These are phyloP conservation scores for Coniochaeta prunicola DNA, from an alignment of 2,329 filamentous ascomycete species.

Conservation along the genomic window DNA sequence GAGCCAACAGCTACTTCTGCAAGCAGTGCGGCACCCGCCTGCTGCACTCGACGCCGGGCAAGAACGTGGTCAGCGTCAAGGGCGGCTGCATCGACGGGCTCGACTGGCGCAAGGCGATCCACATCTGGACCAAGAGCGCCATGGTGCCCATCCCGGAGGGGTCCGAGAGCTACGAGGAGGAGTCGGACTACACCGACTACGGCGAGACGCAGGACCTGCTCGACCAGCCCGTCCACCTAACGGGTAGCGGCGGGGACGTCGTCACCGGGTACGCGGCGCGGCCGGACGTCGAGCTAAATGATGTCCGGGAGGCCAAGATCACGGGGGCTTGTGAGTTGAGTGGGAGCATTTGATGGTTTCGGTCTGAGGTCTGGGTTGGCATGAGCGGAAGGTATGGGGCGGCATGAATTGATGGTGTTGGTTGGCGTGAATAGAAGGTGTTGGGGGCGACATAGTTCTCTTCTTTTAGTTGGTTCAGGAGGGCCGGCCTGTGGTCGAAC, in stretches of 20 bases:
- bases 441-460: too few relatives aligned
- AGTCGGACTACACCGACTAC: constrained; percentile 38
- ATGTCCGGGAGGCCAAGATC: background rate
- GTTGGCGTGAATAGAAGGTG: background rate
- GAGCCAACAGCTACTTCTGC: constrained; percentile 57
- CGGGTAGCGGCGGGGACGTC: constrained; percentile 20
- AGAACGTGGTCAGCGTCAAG: constrained; percentile 58
- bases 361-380: too few relatives aligned
- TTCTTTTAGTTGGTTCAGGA: background rate
- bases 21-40: constrained; percentile 58
- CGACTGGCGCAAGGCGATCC: constrained; percentile 52
- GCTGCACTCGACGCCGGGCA: constrained; percentile 51
- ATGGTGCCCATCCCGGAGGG: constrained; percentile 64
- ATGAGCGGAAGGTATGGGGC: too few relatives aligned
- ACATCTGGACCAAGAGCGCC: constrained; percentile 62
- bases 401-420: background rate
- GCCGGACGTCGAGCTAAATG: background rate
- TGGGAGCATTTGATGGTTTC: background rate
- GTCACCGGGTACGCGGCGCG: background rate
- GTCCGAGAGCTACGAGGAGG: constrained; percentile 46
- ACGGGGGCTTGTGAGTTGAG: background rate
- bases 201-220: constrained; percentile 35
- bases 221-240: constrained; percentile 36
- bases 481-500: background rate
- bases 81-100: constrained; percentile 59